These are phyloP conservation scores for Chaetomium strumarium DNA, from an alignment of 2,329 filamentous ascomycete genomes.

Conservation along the genomic window DNA sequence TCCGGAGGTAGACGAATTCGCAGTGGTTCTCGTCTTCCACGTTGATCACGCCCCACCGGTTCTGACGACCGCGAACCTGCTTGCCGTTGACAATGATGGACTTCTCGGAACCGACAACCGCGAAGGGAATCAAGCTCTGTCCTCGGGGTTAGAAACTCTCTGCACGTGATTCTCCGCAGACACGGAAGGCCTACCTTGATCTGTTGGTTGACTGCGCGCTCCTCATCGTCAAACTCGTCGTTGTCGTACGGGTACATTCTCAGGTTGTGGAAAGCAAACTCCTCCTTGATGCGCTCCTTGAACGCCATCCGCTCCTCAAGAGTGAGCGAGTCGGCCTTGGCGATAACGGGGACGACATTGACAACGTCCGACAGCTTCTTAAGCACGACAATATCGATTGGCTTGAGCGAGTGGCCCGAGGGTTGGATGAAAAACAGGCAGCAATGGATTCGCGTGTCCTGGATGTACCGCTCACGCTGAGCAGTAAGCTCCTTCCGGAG, in stretches of 20 bases:
- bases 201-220: conserved; percentile 84
- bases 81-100: conserved; percentile 96
- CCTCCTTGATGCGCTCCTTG: conserved; percentile 99
- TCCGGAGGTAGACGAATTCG: conserved; percentile 96
- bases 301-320: conserved; percentile 92
- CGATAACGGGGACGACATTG: conserved; percentile 97
- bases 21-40: conserved; percentile 99
- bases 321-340: conserved; percentile 94
- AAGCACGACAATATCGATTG: conserved; percentile 97
- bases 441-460: conserved; percentile 98
- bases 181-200: conserved; percentile 69
- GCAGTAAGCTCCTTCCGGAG: conserved; percentile 98
- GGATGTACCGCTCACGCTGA: conserved; percentile 97
- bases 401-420: conserved; percentile 95
- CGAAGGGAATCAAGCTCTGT: conserved; percentile 90
- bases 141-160: conserved; percentile 2
- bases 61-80: conserved; percentile 95
- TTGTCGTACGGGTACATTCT: conserved; percentile 99
- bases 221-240: conserved; percentile 96
- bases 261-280: conserved; percentile 98
- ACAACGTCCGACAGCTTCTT: conserved; percentile 99
- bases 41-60: conserved; percentile 99
- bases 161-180: background rate
- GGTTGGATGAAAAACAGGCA: conserved; percentile 99
- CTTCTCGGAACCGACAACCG: conserved; percentile 96